phyloP scores from a whole-genome alignment of 2,329 filamentous ascomycete genomes.

The Nakataea oryzae region DNA sequence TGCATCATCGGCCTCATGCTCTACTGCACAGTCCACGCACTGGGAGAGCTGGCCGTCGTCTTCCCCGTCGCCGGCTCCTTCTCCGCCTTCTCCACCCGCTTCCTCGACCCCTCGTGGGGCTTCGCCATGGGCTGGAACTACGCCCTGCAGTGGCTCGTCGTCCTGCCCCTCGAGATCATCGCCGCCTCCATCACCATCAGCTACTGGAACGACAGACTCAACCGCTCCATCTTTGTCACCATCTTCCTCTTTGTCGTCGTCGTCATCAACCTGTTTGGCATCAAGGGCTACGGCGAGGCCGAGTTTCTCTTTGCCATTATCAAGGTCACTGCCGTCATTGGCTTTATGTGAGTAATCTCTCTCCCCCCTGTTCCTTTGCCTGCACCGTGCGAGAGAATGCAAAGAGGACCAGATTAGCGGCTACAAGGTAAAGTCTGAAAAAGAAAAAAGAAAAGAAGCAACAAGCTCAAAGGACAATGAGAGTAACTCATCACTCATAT shows the following conservation, averaged over 20 bases:
- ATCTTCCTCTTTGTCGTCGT: slow-evolving; percentile 72
- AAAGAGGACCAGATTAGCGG: not conserved
- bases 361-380: slow-evolving; percentile 6
- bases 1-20: slow-evolving; percentile 74
- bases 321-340: slow-evolving; percentile 78
- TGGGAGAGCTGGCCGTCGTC: slow-evolving; percentile 83
- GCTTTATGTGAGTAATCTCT: slow-evolving; percentile 59
- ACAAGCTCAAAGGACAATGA: not conserved
- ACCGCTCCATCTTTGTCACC: slow-evolving; percentile 68
- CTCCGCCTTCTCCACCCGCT: slow-evolving; percentile 82
- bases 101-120: slow-evolving; percentile 87
- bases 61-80: slow-evolving; percentile 91
- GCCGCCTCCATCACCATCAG: slow-evolving; percentile 75
- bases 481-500: not conserved
- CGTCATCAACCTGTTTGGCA: slow-evolving; percentile 75
- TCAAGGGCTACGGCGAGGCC: slow-evolving; percentile 81
- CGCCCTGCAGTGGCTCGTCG: slow-evolving; percentile 76
- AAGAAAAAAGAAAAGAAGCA: not conserved
- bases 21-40: slow-evolving; percentile 82
- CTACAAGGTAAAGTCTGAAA: not conserved
- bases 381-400: too few species aligned
- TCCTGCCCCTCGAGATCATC: slow-evolving; percentile 77
- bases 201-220: slow-evolving; percentile 61
- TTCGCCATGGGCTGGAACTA: slow-evolving; percentile 97
- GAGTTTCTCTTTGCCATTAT: slow-evolving; percentile 81